Evolutionary conservation across 2,329 filamentous ascomycete genomes (phyloP).

Genomic region (Pseudogymnoascus sp.): DNA sequence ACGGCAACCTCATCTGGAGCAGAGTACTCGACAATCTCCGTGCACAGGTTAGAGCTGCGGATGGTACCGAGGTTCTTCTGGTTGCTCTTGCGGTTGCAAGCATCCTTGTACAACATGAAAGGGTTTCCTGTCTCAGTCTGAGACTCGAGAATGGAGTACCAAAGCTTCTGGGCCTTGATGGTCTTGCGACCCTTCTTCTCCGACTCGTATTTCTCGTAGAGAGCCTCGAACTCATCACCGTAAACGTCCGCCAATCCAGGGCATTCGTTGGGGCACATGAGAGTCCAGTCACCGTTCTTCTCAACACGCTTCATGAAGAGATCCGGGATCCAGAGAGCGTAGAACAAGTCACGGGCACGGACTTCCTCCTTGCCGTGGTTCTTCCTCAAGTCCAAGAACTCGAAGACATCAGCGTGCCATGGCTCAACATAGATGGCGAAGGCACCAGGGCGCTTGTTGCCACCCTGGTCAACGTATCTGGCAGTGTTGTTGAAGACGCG

Average conservation of each 20-base stretch:
- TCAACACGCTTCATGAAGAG: constrained; percentile 99
- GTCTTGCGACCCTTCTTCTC: constrained; percentile 84
- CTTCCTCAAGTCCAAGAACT: constrained; percentile 96
- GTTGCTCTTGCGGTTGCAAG: constrained; percentile 98
- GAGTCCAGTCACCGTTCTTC: constrained; percentile 91
- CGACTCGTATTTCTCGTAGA: constrained; percentile 88
- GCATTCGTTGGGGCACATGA: constrained; percentile 97
- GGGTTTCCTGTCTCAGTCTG: constrained; percentile 99
- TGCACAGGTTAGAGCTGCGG: constrained; percentile 97
- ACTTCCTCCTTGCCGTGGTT: constrained; percentile 99
- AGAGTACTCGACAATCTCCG: constrained; percentile 95
- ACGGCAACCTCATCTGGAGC: constrained; percentile 97
- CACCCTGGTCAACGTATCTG: constrained; percentile 96
- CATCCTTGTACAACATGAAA: constrained; percentile 99
- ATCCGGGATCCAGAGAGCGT: constrained; percentile 96
- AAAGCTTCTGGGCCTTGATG: constrained; percentile 96
- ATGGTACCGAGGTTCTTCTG: constrained; percentile 99
- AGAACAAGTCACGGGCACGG: constrained; percentile 93
- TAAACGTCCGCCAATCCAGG: constrained; percentile 93
- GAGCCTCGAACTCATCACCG: constrained; percentile 90
- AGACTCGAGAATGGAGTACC: constrained; percentile 96
- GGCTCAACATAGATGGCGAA: constrained; percentile 99
- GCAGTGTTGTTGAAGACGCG: constrained; percentile 99
- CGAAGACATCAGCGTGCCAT: constrained; percentile 96
- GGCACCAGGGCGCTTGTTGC: constrained; percentile 96